Evolutionary conservation across 768 basidiomycete genomes (phyloP).

Genomic region (Peribolospora kevripleyi): DNA sequence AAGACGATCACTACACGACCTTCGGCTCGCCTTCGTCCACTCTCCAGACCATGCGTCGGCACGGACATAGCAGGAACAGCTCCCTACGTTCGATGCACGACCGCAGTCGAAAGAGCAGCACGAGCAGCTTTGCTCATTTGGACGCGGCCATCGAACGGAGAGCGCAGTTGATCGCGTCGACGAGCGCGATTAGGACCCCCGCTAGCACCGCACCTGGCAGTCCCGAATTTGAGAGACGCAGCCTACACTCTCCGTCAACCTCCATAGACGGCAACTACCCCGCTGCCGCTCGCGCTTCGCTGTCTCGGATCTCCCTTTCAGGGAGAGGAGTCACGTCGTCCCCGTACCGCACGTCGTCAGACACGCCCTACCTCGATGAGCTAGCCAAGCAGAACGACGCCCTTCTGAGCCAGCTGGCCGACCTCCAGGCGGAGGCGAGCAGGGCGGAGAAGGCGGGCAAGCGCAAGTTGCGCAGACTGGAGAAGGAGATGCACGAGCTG

Average conservation of each 20-base stretch:
- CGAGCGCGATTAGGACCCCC: not conserved
- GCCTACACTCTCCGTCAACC: too few relatives aligned
- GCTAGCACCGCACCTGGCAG: not conserved
- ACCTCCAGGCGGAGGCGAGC: constrained; percentile 6
- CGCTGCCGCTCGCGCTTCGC: not conserved
- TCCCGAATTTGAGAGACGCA: too few relatives aligned
- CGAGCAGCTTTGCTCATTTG: not conserved
- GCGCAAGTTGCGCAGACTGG: constrained; percentile 10
- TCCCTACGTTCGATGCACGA: too few relatives aligned
- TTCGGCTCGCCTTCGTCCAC: too few relatives aligned
- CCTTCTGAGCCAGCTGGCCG: constrained; percentile 3
- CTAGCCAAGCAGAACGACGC: constrained; percentile 7
- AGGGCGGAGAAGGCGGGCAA: constrained; percentile 5
- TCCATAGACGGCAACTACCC: not conserved
- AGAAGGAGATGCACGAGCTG: constrained; percentile 10
- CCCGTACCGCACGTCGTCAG: not conserved
- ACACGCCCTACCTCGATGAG: not conserved
- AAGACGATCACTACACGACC: too few relatives aligned
- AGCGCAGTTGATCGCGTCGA: not conserved
- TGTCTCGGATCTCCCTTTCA: not conserved
- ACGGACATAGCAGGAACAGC: too few relatives aligned
- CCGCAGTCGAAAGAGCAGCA: not conserved
- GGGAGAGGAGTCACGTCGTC: not conserved
- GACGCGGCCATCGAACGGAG: not conserved
- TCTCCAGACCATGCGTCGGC: too few relatives aligned